Evolutionary conservation across 129 eudicot genomes (phyloP).

Genomic region (Dittrichia graveolens): DNA sequence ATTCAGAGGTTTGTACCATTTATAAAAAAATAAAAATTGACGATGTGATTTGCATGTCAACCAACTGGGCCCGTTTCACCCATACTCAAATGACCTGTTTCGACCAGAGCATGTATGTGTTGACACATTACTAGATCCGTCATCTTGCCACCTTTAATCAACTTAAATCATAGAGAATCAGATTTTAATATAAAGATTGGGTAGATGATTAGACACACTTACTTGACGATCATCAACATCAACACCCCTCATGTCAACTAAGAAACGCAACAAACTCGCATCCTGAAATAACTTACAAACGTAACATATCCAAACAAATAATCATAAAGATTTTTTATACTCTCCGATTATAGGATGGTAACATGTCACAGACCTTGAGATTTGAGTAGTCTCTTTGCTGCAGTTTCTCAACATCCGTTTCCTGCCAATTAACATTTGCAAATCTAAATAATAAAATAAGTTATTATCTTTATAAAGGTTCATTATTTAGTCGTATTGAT

Average conservation of each 20-base stretch:
- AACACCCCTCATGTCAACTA: constrained; percentile 99
- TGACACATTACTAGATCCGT: not conserved
- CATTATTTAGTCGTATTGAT: no score
- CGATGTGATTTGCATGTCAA: not conserved
- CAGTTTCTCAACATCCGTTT: constrained; percentile 95
- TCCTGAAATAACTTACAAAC: constrained; percentile 65
- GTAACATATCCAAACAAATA: constrained; percentile 13
- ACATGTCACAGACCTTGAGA: constrained; percentile 58
- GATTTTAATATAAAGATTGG: not conserved
- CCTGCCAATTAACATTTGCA: constrained; percentile 47
- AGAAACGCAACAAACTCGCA: constrained; percentile 93
- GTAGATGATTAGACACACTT: constrained; percentile 24
- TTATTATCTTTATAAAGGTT: no score
- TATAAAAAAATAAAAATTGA: not conserved
- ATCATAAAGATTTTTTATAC: not conserved
- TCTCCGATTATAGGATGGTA: not conserved
- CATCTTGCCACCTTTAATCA: constrained; percentile 3
- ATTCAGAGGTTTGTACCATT: not conserved
- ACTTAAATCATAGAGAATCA: not conserved
- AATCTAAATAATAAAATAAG: not conserved
- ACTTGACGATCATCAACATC: constrained; percentile 99
- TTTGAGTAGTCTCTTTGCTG: constrained; percentile 94
- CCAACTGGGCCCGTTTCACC: not conserved
- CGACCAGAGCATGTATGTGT: no score
- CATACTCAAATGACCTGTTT: not conserved